Percentiles rank a stretch among this genome's conserved stretches.
These are phyloP conservation scores for Gaeumannomyces sp. DNA, from an alignment of 2,329 filamentous ascomycete genomes.

Conservation along the genomic window DNA sequence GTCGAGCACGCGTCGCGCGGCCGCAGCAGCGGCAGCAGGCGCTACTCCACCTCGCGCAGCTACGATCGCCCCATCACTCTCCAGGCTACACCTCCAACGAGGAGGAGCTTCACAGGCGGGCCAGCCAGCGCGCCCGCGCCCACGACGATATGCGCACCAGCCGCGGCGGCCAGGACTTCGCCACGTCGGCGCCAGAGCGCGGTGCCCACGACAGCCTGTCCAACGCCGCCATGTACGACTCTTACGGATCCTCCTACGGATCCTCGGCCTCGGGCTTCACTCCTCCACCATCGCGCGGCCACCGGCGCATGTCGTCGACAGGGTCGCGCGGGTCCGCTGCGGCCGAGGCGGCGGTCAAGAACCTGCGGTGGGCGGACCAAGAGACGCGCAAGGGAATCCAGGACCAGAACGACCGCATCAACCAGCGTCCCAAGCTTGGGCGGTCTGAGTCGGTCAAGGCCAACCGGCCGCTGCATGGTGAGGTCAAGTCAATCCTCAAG, in stretches of 20 bases:
- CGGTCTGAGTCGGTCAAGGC: slow-evolving; percentile 13
- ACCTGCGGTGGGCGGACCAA: slow-evolving; percentile 25
- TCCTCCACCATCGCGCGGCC: slow-evolving; percentile 3
- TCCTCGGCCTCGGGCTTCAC: slow-evolving; percentile 8
- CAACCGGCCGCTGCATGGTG: slow-evolving; percentile 14
- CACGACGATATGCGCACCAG: slow-evolving; percentile 10
- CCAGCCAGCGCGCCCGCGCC: slow-evolving; percentile 16
- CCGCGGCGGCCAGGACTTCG: slow-evolving; percentile 14
- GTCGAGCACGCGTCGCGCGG: slow-evolving; percentile 13
- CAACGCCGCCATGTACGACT: not conserved
- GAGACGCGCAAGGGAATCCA: slow-evolving; percentile 14
- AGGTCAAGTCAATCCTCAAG: slow-evolving; percentile 27
- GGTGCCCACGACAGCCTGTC: slow-evolving; percentile 13
- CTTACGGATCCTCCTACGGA: slow-evolving; percentile 12
- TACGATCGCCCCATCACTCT: slow-evolving; percentile 10
- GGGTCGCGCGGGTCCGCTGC: slow-evolving; percentile 11
- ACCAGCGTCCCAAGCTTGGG: slow-evolving; percentile 19
- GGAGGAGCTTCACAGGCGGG: slow-evolving; percentile 15
- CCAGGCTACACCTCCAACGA: slow-evolving; percentile 18
- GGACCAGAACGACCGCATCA: slow-evolving; percentile 25
- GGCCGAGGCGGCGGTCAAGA: slow-evolving; percentile 17
- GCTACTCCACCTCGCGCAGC: slow-evolving; percentile 2
- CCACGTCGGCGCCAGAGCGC: slow-evolving; percentile 17
- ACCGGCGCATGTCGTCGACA: slow-evolving; percentile 5
- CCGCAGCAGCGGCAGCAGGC: slow-evolving; percentile 7